phyloP scores from a whole-genome alignment of 176 grass and related monocot genomes.

The Eremochloa ophiuroides region DNA sequence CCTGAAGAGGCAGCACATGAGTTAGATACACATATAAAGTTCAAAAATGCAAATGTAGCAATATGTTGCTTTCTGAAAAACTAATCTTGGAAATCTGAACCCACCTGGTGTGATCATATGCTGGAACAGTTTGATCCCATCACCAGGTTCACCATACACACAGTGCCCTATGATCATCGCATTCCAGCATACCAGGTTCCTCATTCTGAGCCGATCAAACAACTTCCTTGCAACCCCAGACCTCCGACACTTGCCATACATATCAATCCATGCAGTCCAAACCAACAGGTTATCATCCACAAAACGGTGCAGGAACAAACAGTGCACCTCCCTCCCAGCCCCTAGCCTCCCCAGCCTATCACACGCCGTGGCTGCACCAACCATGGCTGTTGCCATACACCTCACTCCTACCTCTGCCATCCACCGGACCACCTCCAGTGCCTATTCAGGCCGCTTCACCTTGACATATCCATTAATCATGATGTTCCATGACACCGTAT shows the following conservation, averaged over 20 bases:
- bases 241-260: conserved; percentile 51
- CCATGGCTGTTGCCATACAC: conserved; percentile 8
- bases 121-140: conserved; percentile 52
- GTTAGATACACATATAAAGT: background rate
- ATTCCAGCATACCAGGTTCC: conserved; percentile 59
- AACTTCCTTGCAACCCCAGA: conserved; percentile 32
- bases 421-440: background rate
- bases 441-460: background rate
- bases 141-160: conserved; percentile 41
- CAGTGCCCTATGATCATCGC: conserved; percentile 64
- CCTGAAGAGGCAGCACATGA: conserved; percentile 16
- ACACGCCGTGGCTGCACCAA: conserved; percentile 38
- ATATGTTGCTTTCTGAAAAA: background rate
- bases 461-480: too few species aligned
- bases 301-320: conserved; percentile 35
- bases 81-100: conserved; percentile 2
- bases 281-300: conserved; percentile 56
- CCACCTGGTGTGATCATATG: conserved; percentile 49
- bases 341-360: conserved; percentile 36
- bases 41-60: background rate
- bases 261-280: conserved; percentile 52
- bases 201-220: conserved; percentile 34
- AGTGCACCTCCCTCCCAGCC: conserved; percentile 44
- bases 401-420: background rate
- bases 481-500: too few species aligned